Evolutionary conservation across 257 asterid species (phyloP).

Genomic region (Solanum arcanum): DNA sequence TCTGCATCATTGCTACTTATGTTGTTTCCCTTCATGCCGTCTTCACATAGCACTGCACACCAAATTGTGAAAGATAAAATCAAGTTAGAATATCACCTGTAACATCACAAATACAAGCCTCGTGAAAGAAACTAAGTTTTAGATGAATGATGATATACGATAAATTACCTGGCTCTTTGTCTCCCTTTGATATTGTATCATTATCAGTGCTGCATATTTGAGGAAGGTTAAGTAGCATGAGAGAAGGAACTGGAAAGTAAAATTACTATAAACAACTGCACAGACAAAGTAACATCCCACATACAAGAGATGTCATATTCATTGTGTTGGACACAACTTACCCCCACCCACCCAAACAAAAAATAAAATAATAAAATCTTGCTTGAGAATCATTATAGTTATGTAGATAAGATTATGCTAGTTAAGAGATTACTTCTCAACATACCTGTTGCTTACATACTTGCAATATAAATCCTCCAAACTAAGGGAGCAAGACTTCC

Average conservation of each 20-base stretch:
- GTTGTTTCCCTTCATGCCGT: slow-evolving; percentile 6
- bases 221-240: slow-evolving; percentile 18
- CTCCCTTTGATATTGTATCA: slow-evolving; percentile 2
- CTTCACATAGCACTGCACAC: slow-evolving; percentile 11
- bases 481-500: slow-evolving; percentile 49
- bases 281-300: background rate
- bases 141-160: background rate
- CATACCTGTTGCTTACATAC: slow-evolving; percentile 47
- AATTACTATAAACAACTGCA: background rate
- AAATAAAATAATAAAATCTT: background rate
- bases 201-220: slow-evolving; percentile 31
- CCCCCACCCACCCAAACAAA: background rate
- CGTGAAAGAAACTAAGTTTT: background rate
- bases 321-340: background rate
- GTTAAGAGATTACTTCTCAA: background rate
- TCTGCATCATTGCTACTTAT: slow-evolving; percentile 8
- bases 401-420: no score
- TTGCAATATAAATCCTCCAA: slow-evolving; percentile 49
- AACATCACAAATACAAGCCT: background rate
- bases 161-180: slow-evolving; percentile 32
- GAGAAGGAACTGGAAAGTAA: background rate
- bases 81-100: background rate
- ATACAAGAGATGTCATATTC: background rate
- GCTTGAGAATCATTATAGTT: background rate
- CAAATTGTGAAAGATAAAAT: background rate